These are phyloP conservation scores for Begonia peltatifolia DNA, from an alignment of 306 rosid genomes.

Conservation along the genomic window DNA sequence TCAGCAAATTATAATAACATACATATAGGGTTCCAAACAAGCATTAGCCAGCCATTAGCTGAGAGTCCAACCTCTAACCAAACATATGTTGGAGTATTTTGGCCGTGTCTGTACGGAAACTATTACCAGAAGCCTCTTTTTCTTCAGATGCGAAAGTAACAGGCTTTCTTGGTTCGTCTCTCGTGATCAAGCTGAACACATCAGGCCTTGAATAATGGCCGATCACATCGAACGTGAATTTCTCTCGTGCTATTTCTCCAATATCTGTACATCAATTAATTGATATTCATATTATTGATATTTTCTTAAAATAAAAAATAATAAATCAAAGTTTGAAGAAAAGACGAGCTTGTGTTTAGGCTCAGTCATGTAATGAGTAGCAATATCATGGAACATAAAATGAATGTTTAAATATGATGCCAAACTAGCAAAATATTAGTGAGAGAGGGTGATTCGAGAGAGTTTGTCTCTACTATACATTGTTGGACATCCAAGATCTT, in stretches of 20 bases:
- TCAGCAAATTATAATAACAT: too few species aligned
- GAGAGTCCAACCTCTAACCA: too few species aligned
- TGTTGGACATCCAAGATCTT: background rate
- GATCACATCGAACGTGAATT: conserved; percentile 80
- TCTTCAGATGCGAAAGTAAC: conserved; percentile 61
- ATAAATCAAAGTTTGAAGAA: background rate
- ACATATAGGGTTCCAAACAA: too few species aligned
- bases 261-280: conserved; percentile 33
- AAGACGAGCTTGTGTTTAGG: too few species aligned
- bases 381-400: too few species aligned
- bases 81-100: too few species aligned
- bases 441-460: too few species aligned
- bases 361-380: too few species aligned
- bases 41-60: too few species aligned
- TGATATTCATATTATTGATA: background rate
- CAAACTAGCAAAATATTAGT: too few species aligned
- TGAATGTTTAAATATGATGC: too few species aligned
- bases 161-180: conserved; percentile 57
- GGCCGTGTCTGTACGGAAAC: too few species aligned
- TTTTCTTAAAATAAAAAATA: background rate
- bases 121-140: conserved; percentile 24
- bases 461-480: background rate
- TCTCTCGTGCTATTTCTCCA: conserved; percentile 73
- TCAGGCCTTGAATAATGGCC: conserved; percentile 91
- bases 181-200: conserved; percentile 65